Base-by-base conservation (phyloP, 805 yeast species). In the Dipodascopsis uninucleata region DNA sequence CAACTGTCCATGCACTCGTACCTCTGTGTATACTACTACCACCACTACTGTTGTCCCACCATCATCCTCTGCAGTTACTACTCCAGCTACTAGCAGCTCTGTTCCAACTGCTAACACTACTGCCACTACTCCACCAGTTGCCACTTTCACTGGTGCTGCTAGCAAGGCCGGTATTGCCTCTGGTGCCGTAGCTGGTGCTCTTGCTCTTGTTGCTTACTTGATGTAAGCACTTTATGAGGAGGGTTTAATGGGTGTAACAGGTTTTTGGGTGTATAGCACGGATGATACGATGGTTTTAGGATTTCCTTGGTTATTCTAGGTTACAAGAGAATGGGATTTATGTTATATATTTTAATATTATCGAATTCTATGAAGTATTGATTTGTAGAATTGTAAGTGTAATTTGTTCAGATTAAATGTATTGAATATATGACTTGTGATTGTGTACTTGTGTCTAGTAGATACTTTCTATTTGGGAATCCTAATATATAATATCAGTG, bases 1-100 rank as follows among this genome's bases (percentile, higher is more conserved):
- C 61, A 82, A 85, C 75, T 80, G 85, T 69, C 89, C 89, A 65
- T 85, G 95, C 75, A 83, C 90, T 63, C 61, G 79, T 61, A 74
- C 79, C 52, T 44, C 48, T 49, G 47, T 56, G 44, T 42, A 33
- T 60, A 55, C 65, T 36, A 55, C 65, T 45, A 42, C 55, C 42
- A 50, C 64, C 43, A 50, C 49, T 37, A 51, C 55, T 32, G 55
- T 49, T 36, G 63, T 67, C 72, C 68, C 69, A 18, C 33, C 51
- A 16, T 49, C 41, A 4, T 36, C 43, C 26, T 32, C 48, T 31
- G 54, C 66, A 48, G 53, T 61, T 37, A 58, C 52, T 24, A 48
- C 55, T 32, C 38, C 49, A 20, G 41, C 49, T 28, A 42, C 55
- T 16, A 38, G 36, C 31, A 31, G 55, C 41, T 44, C 43, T 36